A percentile compares a stretch with the other conserved stretches of the same genome.
These are phyloP conservation scores for Phytophthora lateralis DNA, from an alignment of 352 stramenopile species.

Conservation along the genomic window DNA sequence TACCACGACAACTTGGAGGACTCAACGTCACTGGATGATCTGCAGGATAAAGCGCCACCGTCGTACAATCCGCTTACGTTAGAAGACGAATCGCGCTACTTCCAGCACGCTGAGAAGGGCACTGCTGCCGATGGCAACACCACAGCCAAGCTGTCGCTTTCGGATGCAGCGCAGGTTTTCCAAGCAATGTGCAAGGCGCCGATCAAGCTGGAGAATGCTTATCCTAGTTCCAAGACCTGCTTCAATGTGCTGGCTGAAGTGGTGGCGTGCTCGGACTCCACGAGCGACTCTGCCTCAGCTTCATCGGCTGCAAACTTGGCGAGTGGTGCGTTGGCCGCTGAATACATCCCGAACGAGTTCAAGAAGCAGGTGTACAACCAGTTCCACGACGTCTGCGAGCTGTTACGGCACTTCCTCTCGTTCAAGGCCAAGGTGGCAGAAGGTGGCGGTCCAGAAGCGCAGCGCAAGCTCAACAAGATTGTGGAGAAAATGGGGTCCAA, in stretches of 20 bases:
- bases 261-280: conserved; percentile 64
- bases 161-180: conserved; percentile 52
- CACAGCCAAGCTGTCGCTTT: conserved; percentile 27
- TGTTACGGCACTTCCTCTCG: conserved; percentile 83
- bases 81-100: conserved; percentile 85
- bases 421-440: conserved; percentile 78
- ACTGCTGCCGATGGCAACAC: conserved; percentile 23
- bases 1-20: conserved; percentile 66
- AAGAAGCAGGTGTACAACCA: conserved; percentile 89
- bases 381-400: conserved; percentile 85
- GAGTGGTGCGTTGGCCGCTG: conserved; percentile 60
- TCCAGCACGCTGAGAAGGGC: conserved; percentile 56
- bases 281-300: conserved; percentile 55
- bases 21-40: conserved; percentile 75
- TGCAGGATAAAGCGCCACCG: conserved; percentile 50
- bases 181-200: conserved; percentile 42
- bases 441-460: conserved; percentile 54
- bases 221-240: conserved; percentile 53
- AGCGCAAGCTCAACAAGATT: conserved; percentile 84
- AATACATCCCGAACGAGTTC: conserved; percentile 86
- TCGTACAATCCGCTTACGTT: conserved; percentile 83
- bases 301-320: conserved; percentile 56
- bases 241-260: conserved; percentile 70
- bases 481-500: conserved; percentile 89
- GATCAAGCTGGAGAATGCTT: conserved; percentile 63